These are phyloP conservation scores for Suhomyces taliae DNA, from an alignment of 1,139 yeast species.

Conservation along the genomic window DNA sequence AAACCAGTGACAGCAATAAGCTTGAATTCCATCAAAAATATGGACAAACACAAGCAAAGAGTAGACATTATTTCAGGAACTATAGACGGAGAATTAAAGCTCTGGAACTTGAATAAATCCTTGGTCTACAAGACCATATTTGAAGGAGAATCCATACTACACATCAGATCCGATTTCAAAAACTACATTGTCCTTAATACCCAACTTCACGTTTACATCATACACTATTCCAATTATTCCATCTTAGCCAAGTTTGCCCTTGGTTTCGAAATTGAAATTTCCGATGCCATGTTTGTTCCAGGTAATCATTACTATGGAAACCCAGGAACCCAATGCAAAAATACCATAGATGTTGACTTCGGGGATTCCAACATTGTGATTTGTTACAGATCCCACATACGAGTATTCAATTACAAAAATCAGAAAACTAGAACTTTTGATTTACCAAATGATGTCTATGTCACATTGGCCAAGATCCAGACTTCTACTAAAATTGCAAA, in stretches of 20 bases:
- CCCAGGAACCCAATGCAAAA: conserved; percentile 7
- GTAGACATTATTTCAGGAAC: conserved; percentile 32
- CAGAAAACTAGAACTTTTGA: conserved; percentile 6
- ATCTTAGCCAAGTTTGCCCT: conserved; percentile 14
- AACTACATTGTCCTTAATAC: conserved; percentile 27
- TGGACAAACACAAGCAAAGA: conserved; percentile 26
- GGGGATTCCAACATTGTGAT: conserved; percentile 46
- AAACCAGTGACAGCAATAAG: conserved; percentile 21
- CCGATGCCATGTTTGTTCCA: conserved; percentile 7
- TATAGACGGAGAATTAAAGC: conserved; percentile 23
- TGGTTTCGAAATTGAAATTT: conserved; percentile 13
- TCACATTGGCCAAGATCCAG: conserved; percentile 24
- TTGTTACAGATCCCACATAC: conserved; percentile 24
- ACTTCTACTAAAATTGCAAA: conserved; percentile 4
- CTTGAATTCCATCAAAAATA: conserved; percentile 18
- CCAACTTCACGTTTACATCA: conserved; percentile 17
- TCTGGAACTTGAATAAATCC: conserved; percentile 33
- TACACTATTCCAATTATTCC: conserved; percentile 21
- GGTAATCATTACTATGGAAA: conserved; percentile 9
- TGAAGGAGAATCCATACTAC: conserved; percentile 19
- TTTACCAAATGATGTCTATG: conserved; percentile 17
- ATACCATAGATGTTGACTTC: conserved; percentile 49
- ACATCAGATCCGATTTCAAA: conserved; percentile 34
- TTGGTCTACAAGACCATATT: conserved; percentile 16
- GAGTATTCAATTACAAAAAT: conserved; percentile 25